Base-by-base conservation (phyloP, 116 monocot genomes). In the Phalaenopsis hybrid region DNA sequence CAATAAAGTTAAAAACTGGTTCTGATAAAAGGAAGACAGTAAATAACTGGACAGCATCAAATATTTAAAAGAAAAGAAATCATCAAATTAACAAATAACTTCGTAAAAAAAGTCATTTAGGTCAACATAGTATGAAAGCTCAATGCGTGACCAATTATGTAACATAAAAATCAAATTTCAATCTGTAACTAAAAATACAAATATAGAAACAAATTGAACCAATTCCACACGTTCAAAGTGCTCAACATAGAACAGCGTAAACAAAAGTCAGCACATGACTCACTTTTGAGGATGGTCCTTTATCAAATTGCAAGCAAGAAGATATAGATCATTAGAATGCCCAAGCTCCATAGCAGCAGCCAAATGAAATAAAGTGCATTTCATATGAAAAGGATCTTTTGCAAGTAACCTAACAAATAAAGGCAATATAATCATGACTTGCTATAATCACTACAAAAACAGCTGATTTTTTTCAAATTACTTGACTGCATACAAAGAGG, bases 201-300 rank as follows among this genome's bases (percentile, higher is more conserved):
- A 74, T 2, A 17, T 44, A 74, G 44, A 74, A 61, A 37, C 44
- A 18, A 20, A 37, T 20, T 18, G 70, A 43, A 44, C 4, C 17
- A 2, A 74, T 2, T 20, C 15, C 44, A n/a, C 9, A 75, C 20
- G 20, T 16, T n/a, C 13, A 75, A 75, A 41, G 1, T 75, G 17
- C 18, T 45, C 45, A 12, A 70, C 13, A 37, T 17, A 75, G 75
- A 37, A 75, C 18, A 45, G 75, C 45, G 44, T 75, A 25, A 51
- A 59, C 46, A 48, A n/a, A 83, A 73, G 28, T 25, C 17, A 76
- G 57, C 31, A 31, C 44, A 3, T 76, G 72, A 86, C 95, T 87
- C 85, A 99, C 99, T 94, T 99, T 81, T 95, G 95, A 77, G 99
- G 95, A 89, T 99, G 92, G 76, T 99, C 95, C 78, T 88, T 95